A percentile compares a stretch with the other conserved stretches of the same genome.
These are phyloP conservation scores for Paramecium biaurelia DNA, from an alignment of 73 alveolate species.

Conservation along the genomic window DNA sequence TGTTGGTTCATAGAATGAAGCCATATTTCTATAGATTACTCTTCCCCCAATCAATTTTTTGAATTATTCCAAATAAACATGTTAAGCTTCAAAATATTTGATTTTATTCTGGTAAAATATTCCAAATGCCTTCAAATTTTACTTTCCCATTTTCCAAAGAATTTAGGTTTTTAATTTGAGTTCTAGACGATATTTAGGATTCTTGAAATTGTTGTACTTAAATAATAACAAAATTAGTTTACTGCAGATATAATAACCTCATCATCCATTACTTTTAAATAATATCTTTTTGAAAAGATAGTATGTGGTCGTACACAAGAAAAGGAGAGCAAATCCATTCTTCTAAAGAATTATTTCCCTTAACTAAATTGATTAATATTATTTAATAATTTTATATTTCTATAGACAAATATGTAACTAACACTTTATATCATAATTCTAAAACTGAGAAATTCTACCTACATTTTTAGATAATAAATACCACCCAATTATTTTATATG, in stretches of 20 bases:
- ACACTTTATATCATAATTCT: not conserved
- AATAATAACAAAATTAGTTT: not conserved
- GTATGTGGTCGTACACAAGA: slow-evolving; percentile 44
- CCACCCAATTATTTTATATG: too few species aligned
- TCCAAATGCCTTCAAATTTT: slow-evolving; percentile 23
- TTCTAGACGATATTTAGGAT: slow-evolving; percentile 16
- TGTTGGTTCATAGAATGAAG: slow-evolving; percentile 46
- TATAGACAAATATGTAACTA: not conserved
- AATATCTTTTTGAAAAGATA: slow-evolving; percentile 15
- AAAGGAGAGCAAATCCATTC: not conserved
- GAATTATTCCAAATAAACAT: not conserved
- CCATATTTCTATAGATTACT: slow-evolving; percentile 45
- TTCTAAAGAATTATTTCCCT: not conserved
- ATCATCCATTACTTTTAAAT: not conserved
- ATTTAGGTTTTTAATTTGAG: not conserved
- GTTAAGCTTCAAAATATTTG: slow-evolving; percentile 47
- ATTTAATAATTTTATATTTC: not conserved
- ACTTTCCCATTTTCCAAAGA: slow-evolving; percentile 6
- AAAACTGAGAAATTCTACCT: not conserved
- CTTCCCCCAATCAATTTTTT: not conserved
- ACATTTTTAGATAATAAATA: too few species aligned
- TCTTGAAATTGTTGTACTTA: not conserved
- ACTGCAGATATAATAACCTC: slow-evolving; percentile 24
- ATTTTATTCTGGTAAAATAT: slow-evolving; percentile 29
- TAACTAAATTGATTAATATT: slow-evolving; percentile 21